These are phyloP conservation scores for Alternaria metachromatica DNA, from an alignment of 2,329 filamentous ascomycete species.

Conservation along the genomic window DNA sequence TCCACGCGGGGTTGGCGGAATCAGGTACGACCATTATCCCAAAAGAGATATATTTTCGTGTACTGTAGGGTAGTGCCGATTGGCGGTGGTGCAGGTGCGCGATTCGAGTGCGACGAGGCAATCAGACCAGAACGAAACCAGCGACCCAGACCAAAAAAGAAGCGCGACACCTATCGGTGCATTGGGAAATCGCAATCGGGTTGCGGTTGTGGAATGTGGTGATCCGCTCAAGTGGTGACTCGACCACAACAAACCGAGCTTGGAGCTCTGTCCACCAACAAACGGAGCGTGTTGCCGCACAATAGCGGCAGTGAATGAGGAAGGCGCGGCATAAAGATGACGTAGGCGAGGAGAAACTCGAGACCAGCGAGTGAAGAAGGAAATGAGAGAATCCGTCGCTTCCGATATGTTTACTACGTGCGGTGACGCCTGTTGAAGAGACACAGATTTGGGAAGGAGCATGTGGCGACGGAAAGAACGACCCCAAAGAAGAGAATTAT, in stretches of 20 bases:
- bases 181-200: not conserved
- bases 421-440: not conserved
- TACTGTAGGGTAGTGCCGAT: not conserved
- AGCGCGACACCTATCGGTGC: not conserved
- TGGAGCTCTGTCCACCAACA: slow-evolving; percentile 14
- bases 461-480: not conserved
- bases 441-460: not conserved
- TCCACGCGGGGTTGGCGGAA: slow-evolving; percentile 2
- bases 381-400: not conserved
- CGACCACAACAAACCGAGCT: not conserved
- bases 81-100: not conserved
- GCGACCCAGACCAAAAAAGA: not conserved
- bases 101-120: not conserved
- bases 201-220: not conserved
- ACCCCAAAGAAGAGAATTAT: not conserved
- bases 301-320: slow-evolving; percentile 8
- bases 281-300: slow-evolving; percentile 13
- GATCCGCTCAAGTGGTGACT: not conserved
- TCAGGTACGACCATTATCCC: slow-evolving; percentile 4
- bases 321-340: slow-evolving; percentile 18
- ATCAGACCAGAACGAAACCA: not conserved
- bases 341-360: not conserved
- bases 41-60: not conserved
- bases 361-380: not conserved
- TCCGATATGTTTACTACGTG: not conserved